Percentiles rank a stretch among this genome's conserved stretches.
phyloP scores from a whole-genome alignment of 495 filamentous ascomycete species.

The Aspergillus affinis region DNA sequence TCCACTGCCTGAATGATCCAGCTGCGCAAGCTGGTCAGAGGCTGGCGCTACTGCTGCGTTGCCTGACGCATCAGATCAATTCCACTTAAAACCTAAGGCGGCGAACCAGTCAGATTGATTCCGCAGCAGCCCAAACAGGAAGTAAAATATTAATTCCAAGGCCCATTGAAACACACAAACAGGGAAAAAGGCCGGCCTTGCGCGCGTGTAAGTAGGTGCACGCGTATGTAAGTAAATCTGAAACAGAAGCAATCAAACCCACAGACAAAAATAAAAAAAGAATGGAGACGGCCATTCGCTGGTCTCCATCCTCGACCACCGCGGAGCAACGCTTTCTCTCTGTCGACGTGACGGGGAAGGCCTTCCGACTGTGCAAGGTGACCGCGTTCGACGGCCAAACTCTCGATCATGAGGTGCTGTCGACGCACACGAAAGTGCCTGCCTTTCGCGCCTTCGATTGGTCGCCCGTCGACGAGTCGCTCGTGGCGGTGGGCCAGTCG shows the following conservation, averaged over 20 bases:
- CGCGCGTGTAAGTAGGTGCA: not conserved
- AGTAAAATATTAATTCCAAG: not conserved
- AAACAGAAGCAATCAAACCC: constrained; percentile 1
- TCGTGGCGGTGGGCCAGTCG: constrained; percentile 81
- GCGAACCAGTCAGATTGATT: not conserved
- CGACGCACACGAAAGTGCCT: constrained; percentile 78
- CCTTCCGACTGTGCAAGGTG: constrained; percentile 76
- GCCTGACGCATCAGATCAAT: constrained; percentile 14
- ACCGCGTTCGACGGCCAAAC: constrained; percentile 55
- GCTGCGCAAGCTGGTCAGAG: constrained; percentile 6
- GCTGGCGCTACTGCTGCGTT: constrained; percentile 5
- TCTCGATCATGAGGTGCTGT: constrained; percentile 66
- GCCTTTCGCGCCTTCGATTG: constrained; percentile 91
- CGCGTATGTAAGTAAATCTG: not conserved
- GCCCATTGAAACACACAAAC: not conserved
- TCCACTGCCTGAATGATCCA: constrained; percentile 17
- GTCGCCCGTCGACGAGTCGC: constrained; percentile 73
- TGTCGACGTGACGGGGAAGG: constrained; percentile 77
- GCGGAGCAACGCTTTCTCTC: constrained; percentile 71
- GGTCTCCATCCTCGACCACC: constrained; percentile 77
- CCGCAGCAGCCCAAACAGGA: not conserved
- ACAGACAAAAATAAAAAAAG: not conserved
- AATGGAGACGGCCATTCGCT: constrained; percentile 77
- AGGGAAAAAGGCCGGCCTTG: not conserved
- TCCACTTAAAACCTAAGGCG: constrained; percentile 1